Evolutionary conservation across 169 alveolate species (phyloP).

Genomic region (Prorocentrum cordatum): DNA sequence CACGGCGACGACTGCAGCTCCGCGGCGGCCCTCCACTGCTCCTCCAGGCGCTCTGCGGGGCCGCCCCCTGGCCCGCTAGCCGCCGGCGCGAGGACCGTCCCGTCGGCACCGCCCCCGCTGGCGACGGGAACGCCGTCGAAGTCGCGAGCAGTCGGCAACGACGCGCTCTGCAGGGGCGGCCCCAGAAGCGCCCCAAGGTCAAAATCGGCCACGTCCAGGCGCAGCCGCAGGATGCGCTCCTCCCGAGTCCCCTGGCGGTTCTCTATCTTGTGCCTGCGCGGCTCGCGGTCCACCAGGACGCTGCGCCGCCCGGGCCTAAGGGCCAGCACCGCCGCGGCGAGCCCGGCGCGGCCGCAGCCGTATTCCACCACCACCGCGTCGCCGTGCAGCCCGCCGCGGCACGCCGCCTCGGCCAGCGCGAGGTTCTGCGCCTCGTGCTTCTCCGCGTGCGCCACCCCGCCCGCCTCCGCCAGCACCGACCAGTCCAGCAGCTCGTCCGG

Average conservation of each 20-base stretch:
- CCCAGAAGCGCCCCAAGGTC: conserved; percentile 4
- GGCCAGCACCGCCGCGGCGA: conserved; percentile 8
- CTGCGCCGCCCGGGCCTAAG: conserved; percentile 9
- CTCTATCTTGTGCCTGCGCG: conserved; percentile 62
- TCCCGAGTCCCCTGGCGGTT: conserved; percentile 19
- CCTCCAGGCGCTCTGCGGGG: conserved; percentile 1
- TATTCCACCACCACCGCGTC: conserved; percentile 18
- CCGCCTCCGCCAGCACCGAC: background rate
- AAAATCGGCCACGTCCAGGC: conserved; percentile 30
- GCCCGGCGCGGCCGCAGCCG: conserved; percentile 30
- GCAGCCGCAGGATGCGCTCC: conserved; percentile 27
- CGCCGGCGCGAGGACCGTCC: too few relatives aligned
- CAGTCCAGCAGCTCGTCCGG: too few relatives aligned
- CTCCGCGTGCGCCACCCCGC: conserved; percentile 20
- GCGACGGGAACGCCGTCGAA: too few relatives aligned
- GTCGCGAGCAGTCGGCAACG: too few relatives aligned
- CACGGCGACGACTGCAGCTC: background rate
- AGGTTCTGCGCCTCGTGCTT: conserved; percentile 30
- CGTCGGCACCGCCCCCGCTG: too few relatives aligned
- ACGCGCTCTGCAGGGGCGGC: too few relatives aligned
- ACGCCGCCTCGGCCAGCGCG: conserved; percentile 9
- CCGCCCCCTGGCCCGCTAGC: too few relatives aligned
- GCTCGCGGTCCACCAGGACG: conserved; percentile 53
- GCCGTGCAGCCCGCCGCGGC: background rate
- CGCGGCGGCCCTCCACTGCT: background rate